Percentiles rank a stretch among this genome's conserved stretches.
Evolutionary conservation across 164 flowering plant genomes (phyloP).

Genomic region (Vitis riparia): DNA sequence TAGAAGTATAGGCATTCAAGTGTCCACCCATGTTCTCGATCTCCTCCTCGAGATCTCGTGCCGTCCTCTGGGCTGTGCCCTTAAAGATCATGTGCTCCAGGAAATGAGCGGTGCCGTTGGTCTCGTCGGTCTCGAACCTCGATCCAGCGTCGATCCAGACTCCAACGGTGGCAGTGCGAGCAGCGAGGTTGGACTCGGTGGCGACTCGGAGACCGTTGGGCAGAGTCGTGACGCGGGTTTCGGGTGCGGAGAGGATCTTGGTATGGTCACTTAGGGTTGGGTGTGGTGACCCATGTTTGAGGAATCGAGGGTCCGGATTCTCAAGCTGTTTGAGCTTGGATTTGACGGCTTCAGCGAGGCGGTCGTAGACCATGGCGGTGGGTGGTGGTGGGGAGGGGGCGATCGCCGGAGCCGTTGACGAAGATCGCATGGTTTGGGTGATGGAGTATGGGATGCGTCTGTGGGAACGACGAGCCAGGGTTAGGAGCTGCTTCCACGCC

Average conservation of each 20-base stretch:
- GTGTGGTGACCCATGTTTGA: conserved; percentile 52
- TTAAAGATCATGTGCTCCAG: conserved; percentile 87
- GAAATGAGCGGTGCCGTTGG: conserved; percentile 88
- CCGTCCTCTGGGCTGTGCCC: conserved; percentile 62
- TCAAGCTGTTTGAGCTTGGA: conserved; percentile 47
- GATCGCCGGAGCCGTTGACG: conserved; percentile 23
- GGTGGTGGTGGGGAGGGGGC: conserved; percentile 37
- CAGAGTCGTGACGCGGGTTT: conserved; percentile 61
- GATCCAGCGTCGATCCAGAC: conserved; percentile 95
- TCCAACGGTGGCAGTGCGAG: conserved; percentile 74
- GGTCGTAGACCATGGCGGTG: conserved; percentile 55
- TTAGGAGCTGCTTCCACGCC: conserved; percentile 45
- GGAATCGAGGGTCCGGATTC: conserved; percentile 52
- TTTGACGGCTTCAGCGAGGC: conserved; percentile 46
- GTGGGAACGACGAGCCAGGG: conserved; percentile 37
- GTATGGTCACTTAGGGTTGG: conserved; percentile 47
- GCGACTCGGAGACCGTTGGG: conserved; percentile 76
- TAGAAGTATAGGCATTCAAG: conserved; percentile 80
- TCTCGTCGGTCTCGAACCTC: conserved; percentile 69
- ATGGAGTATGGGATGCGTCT: conserved; percentile 6
- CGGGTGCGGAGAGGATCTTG: conserved; percentile 50
- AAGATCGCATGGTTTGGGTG: conserved; percentile 18
- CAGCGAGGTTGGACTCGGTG: conserved; percentile 63
- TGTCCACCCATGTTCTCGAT: conserved; percentile 90
- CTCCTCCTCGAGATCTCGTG: conserved; percentile 70